phyloP scores from a whole-genome alignment of 345 rosid genomes.

The Anastatica hierochuntica region DNA sequence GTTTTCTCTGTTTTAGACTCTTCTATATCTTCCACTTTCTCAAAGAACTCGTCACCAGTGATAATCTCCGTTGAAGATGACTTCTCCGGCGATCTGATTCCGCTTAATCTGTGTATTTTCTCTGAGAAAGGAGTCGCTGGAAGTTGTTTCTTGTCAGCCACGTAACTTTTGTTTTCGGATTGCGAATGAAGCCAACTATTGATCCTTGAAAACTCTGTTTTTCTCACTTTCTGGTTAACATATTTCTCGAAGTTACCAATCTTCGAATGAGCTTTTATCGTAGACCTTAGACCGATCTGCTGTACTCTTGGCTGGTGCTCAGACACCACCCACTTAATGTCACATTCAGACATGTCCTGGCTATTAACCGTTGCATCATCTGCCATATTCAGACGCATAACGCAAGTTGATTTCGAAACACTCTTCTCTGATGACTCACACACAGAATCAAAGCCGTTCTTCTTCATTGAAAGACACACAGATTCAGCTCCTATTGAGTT shows the following conservation, averaged over 20 bases:
- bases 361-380: constrained; percentile 47
- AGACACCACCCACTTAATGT: constrained; percentile 30
- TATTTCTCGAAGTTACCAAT: constrained; percentile 12
- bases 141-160: constrained; percentile 28
- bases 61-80: not conserved
- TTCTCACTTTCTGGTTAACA: constrained; percentile 6
- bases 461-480: constrained; percentile 40
- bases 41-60: not conserved
- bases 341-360: constrained; percentile 49
- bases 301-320: constrained; percentile 25
- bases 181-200: constrained; percentile 40
- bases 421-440: constrained; percentile 37
- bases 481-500: constrained; percentile 45
- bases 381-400: constrained; percentile 25
- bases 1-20: constrained; percentile 18
- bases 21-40: constrained; percentile 15
- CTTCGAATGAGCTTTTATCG: constrained; percentile 9
- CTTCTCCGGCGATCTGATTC: not conserved
- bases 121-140: no score
- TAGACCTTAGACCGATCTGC: not conserved
- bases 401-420: constrained; percentile 45
- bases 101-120: no score
- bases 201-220: constrained; percentile 30
- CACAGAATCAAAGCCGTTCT: constrained; percentile 22
- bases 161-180: constrained; percentile 16